phyloP scores from a whole-genome alignment of 495 filamentous ascomycete species.

The Aspergillus ostianus region DNA sequence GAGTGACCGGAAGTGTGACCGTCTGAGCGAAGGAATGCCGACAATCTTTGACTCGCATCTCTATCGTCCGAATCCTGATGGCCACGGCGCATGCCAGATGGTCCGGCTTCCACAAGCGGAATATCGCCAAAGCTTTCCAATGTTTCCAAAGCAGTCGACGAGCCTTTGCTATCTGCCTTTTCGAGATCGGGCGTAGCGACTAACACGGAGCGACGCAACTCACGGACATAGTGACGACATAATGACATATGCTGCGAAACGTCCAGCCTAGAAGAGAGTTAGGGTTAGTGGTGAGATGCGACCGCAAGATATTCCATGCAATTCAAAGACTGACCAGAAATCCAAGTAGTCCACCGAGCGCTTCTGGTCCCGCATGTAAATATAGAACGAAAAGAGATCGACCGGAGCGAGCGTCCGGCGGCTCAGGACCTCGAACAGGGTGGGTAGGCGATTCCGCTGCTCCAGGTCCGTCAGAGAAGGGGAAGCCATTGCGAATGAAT shows the following conservation, averaged over 20 bases:
- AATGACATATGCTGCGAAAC: constrained; percentile 98
- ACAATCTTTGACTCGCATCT: constrained; percentile 82
- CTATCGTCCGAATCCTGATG: constrained; percentile 51
- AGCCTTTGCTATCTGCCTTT: constrained; percentile 74
- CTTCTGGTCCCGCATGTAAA: constrained; percentile 99
- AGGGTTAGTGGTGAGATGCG: constrained; percentile 3
- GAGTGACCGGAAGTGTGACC: constrained; percentile 55
- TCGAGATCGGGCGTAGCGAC: constrained; percentile 90
- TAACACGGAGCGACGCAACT: constrained; percentile 88
- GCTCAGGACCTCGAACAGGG: constrained; percentile 91
- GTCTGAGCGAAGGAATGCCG: constrained; percentile 83
- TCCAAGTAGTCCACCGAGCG: constrained; percentile 96
- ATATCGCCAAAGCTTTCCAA: constrained; percentile 65
- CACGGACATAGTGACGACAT: constrained; percentile 95
- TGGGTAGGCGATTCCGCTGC: constrained; percentile 81
- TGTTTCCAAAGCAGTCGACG: constrained; percentile 74
- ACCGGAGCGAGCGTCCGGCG: constrained; percentile 88
- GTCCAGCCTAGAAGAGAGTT: constrained; percentile 72
- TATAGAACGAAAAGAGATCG: constrained; percentile 98
- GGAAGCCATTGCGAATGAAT: constrained; percentile 32
- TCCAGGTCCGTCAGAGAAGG: constrained; percentile 33
- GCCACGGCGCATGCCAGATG: constrained; percentile 33
- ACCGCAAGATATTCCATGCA: not conserved
- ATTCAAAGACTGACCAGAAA: constrained; percentile 69
- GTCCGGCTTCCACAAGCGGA: constrained; percentile 45